Conservation (phyloP, 495 filamentous ascomycete genomes). For the Jackrogersella minutella region DNA sequence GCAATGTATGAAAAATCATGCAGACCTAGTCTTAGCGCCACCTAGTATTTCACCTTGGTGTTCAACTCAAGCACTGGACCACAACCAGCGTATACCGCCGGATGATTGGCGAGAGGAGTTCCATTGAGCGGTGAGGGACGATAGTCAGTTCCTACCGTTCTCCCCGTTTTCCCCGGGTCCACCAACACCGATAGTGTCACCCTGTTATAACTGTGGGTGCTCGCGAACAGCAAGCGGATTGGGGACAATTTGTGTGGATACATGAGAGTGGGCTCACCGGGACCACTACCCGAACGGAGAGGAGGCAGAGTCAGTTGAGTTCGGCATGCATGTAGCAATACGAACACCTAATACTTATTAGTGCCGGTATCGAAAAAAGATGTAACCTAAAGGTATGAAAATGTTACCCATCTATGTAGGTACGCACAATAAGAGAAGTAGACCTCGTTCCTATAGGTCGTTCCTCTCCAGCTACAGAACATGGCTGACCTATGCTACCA, state of each 20-base stretch:
- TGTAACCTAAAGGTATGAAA: constrained; percentile 14
- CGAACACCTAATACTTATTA: constrained; percentile 21
- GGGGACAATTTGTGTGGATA: constrained; percentile 9
- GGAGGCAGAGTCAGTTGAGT: constrained; percentile 8
- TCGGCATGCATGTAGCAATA: constrained; percentile 21
- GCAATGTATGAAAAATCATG: constrained; percentile 25
- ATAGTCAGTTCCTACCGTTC: constrained; percentile 21
- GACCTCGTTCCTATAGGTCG: constrained; percentile 10
- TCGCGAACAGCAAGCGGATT: constrained; percentile 12
- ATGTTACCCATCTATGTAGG: constrained; percentile 33
- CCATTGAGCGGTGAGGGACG: constrained; percentile 38
- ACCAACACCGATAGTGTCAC: constrained; percentile 30
- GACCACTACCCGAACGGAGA: constrained; percentile 22
- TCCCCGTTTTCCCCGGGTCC: constrained; percentile 38
- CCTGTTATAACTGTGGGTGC: constrained; percentile 9
- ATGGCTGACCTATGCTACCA: constrained; percentile 9
- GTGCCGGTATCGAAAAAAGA: constrained; percentile 16
- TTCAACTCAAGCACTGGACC: constrained; percentile 17
- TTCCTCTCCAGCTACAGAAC: constrained; percentile 11
- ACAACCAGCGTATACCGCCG: background rate
- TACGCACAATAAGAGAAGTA: constrained; percentile 21
- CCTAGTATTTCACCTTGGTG: constrained; percentile 34
- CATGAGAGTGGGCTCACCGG: constrained; percentile 30
- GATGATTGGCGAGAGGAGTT: constrained; percentile 28
- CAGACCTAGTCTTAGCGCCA: constrained; percentile 31